Conservation (phyloP, 768 basidiomycete species). For the Dictyophora rubrovolvata region DNA sequence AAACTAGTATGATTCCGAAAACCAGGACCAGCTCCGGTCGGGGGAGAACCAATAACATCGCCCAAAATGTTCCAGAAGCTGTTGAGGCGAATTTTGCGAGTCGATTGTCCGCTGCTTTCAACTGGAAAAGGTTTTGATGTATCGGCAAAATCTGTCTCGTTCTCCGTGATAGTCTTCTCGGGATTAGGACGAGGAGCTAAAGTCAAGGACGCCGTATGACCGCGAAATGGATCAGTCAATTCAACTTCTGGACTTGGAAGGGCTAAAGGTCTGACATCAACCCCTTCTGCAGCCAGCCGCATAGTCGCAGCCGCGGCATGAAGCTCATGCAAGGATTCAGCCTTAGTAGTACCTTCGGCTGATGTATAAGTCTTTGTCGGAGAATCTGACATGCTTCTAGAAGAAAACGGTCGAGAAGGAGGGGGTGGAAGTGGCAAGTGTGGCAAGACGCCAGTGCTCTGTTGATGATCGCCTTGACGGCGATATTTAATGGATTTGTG, state of each 20-base stretch:
- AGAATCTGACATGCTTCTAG: constrained; percentile 7
- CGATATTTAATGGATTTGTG: constrained; percentile 2
- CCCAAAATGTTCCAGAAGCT: constrained; percentile 57
- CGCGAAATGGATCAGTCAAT: constrained; percentile 82
- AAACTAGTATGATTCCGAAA: neutral
- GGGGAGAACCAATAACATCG: neutral
- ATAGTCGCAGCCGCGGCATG: constrained; percentile 54
- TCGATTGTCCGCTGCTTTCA: constrained; percentile 12
- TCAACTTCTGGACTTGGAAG: constrained; percentile 89
- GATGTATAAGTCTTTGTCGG: neutral
- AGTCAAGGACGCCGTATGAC: constrained; percentile 51
- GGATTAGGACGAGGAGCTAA: constrained; percentile 42
- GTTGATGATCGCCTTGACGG: neutral
- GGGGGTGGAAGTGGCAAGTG: neutral
- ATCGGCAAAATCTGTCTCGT: constrained; percentile 28
- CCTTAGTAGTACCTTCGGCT: neutral
- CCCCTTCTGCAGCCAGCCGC: constrained; percentile 74
- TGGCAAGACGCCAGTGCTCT: neutral
- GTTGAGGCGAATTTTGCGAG: constrained; percentile 42
- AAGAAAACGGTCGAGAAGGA: neutral
- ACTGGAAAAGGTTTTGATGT: constrained; percentile 18
- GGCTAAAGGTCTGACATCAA: constrained; percentile 77
- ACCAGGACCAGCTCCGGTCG: neutral
- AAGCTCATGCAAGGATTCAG: constrained; percentile 1
- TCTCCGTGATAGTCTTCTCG: constrained; percentile 20